phyloP scores from a whole-genome alignment of 306 rosid species.

The Ochetophila trinervis region DNA sequence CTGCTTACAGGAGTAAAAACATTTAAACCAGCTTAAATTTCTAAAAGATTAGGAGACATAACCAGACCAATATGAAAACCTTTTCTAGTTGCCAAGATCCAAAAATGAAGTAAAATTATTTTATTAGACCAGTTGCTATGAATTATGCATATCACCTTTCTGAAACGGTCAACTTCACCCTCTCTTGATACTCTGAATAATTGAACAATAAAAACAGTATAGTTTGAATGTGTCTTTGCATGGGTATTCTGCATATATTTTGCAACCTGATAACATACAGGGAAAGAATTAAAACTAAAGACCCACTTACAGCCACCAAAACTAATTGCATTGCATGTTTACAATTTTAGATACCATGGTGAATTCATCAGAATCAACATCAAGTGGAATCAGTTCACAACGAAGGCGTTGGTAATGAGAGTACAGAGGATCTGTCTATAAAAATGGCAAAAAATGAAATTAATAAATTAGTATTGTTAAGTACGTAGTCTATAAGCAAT shows the following conservation, averaged over 20 bases:
- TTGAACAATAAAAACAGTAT: constrained; percentile 63
- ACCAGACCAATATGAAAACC: constrained; percentile 6
- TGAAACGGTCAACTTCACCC: constrained; percentile 68
- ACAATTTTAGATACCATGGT: constrained; percentile 54
- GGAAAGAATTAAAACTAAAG: constrained; percentile 17
- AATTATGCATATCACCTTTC: constrained; percentile 52
- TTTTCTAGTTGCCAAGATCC: constrained; percentile 10
- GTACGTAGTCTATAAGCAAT: not conserved
- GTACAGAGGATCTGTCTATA: constrained; percentile 78
- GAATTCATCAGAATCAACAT: constrained; percentile 58
- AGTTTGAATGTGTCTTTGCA: constrained; percentile 83
- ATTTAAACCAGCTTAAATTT: constrained; percentile 14
- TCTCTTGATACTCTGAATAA: constrained; percentile 63
- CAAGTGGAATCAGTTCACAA: constrained; percentile 69
- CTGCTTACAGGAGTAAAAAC: constrained; percentile 40
- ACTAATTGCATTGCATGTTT: not conserved
- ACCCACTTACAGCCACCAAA: constrained; percentile 11
- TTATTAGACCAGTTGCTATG: constrained; percentile 6
- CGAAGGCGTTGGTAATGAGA: constrained; percentile 68
- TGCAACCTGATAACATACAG: constrained; percentile 50
- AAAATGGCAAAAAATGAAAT: constrained; percentile 21
- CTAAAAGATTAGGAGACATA: not conserved
- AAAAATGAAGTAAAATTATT: not conserved
- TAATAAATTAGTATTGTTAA: constrained; percentile 7
- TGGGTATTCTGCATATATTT: constrained; percentile 80